Evolutionary conservation across 495 filamentous ascomycete species (phyloP).

Genomic region (Pseudevernia furfuracea): DNA sequence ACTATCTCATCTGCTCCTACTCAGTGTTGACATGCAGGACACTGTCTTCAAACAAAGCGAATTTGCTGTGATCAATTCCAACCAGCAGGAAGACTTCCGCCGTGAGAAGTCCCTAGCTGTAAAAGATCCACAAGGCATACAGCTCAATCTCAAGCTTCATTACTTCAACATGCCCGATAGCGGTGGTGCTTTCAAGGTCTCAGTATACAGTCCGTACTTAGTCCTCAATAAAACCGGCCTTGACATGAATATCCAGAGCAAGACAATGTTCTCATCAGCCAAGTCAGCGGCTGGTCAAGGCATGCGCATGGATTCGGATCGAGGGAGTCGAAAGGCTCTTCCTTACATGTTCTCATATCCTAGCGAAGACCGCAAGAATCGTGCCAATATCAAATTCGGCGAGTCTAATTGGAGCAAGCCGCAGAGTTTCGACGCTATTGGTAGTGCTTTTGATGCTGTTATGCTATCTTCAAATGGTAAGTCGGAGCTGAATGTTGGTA

Average conservation of each 20-base stretch:
- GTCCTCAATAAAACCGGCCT: constrained; percentile 92
- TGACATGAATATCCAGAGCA: constrained; percentile 79
- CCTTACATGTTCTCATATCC: constrained; percentile 95
- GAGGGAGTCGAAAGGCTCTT: constrained; percentile 55
- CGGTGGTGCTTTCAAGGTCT: constrained; percentile 92
- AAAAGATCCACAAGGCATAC: constrained; percentile 72
- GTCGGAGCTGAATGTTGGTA: constrained; percentile 80
- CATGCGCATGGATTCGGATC: constrained; percentile 44
- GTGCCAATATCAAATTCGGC: constrained; percentile 75
- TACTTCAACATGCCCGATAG: constrained; percentile 90
- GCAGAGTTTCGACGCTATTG: constrained; percentile 97
- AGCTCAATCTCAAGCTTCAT: constrained; percentile 76
- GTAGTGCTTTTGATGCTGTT: constrained; percentile 77
- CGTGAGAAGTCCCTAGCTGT: constrained; percentile 72
- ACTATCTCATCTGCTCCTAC: constrained; percentile 79
- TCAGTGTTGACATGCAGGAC: constrained; percentile 94
- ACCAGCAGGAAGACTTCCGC: constrained; percentile 75
- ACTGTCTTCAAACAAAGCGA: constrained; percentile 91
- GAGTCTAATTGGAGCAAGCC: constrained; percentile 94
- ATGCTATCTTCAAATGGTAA: constrained; percentile 62
- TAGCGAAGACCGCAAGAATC: constrained; percentile 79
- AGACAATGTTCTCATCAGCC: constrained; percentile 73
- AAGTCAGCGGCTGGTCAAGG: constrained; percentile 74
- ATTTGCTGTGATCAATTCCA: constrained; percentile 92
- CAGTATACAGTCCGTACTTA: constrained; percentile 87